Evolutionary conservation across 2,329 filamentous ascomycete species (phyloP), one percentile per base, ranked within the genome.

Genomic region (Claviceps monticola): DNA sequence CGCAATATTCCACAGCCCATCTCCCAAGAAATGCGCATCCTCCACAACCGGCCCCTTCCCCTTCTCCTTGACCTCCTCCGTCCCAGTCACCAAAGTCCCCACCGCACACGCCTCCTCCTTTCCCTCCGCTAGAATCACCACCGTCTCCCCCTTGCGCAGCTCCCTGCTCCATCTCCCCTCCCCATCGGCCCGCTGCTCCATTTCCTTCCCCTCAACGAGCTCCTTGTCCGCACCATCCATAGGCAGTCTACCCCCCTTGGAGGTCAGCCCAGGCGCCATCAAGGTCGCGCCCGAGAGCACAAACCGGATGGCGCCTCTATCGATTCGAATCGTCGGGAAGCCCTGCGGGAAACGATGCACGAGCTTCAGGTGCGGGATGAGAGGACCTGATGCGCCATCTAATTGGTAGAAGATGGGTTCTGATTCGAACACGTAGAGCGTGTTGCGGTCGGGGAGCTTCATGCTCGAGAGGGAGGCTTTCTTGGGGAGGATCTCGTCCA

Each of bases 41-140:
- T 97, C 91, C 59, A 97, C 87, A 16, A 90, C 93, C 5, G 90
- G 86, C 0, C 93, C 93, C 73, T 97, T 97, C 58, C 88, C 89
- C 72, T 91, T 91, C 58, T 82, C 83, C 78, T 93, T 95, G 66
- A 95, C 90, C 69, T 96, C 89, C 68, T 84, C 83, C 0, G 93
- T 96, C 3, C 89, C 85, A 62, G 84, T 81, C 61, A 88, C 88
- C 64, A 98, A 65, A 56, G 86, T 73, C 0, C 93, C 93, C 0
- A 98, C 84, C 52, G 95, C 80, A 68, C 90, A 96, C 5, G 89
- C 88, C 71, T 91, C 83, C 60, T 85, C 80, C 74, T 98, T 98
- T 7, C 93, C 93, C 75, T 98, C 93, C 0, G 93, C 89, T 72
- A 83, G 83, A 17, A 98, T 79, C 5, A 91, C 87, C 7, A 96